Conservation (phyloP, 176 grass and related monocot genomes). For the Oryza nivara region DNA sequence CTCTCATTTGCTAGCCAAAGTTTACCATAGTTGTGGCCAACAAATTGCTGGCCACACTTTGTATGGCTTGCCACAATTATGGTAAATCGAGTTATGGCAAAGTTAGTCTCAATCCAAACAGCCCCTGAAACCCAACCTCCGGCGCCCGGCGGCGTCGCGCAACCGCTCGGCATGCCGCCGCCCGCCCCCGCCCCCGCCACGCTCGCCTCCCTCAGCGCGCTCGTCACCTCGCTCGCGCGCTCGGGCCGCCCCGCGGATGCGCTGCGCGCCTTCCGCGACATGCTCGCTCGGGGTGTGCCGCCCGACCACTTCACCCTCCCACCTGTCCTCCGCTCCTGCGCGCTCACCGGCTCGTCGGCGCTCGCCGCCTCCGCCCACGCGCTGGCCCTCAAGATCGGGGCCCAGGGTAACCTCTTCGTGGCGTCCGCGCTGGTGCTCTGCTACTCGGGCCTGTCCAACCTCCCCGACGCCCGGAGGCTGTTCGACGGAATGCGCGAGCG, state of each 20-base stretch:
- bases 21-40: too few species aligned
- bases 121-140: too few species aligned
- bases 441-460: conserved; percentile 49
- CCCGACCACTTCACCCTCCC: conserved; percentile 66
- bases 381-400: conserved; percentile 52
- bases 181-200: conserved; percentile 16
- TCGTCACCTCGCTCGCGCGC: conserved; percentile 56
- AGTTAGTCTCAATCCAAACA: too few species aligned
- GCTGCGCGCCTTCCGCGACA: conserved; percentile 56
- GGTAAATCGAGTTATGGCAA: too few species aligned
- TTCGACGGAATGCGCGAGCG: conserved; percentile 72
- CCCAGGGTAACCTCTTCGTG: conserved; percentile 54
- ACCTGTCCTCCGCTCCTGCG: conserved; percentile 65
- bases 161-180: conserved; percentile 41
- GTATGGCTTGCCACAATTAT: too few species aligned
- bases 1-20: too few species aligned
- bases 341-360: conserved; percentile 29
- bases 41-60: too few species aligned
- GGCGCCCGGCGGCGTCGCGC: background rate
- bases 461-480: conserved; percentile 48
- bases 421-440: conserved; percentile 58
- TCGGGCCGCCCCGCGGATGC: conserved; percentile 45
- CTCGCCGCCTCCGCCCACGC: conserved; percentile 54
- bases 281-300: conserved; percentile 39
- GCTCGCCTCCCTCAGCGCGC: conserved; percentile 49